phyloP scores from a whole-genome alignment of 257 asterid species.

The Forsythia viridissima region DNA sequence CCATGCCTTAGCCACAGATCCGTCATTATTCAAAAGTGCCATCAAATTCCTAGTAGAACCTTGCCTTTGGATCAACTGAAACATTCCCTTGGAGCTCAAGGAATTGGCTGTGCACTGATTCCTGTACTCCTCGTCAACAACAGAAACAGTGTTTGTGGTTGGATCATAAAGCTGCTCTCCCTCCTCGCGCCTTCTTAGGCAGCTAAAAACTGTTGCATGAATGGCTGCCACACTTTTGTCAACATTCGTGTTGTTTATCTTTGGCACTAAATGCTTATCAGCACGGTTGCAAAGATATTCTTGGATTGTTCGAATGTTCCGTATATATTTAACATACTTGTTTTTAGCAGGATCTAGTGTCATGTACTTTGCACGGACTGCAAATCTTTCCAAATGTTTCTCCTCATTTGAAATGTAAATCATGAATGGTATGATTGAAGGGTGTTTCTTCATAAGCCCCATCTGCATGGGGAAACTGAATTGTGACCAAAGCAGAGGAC shows the following conservation, averaged over 20 bases:
- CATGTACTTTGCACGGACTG: slow-evolving; percentile 99
- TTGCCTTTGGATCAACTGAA: slow-evolving; percentile 91
- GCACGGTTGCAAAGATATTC: slow-evolving; percentile 95
- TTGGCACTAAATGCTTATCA: slow-evolving; percentile 93
- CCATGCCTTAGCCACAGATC: slow-evolving; percentile 99
- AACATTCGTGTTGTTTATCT: slow-evolving; percentile 91
- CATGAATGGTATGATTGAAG: slow-evolving; percentile 95
- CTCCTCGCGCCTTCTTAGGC: slow-evolving; percentile 77
- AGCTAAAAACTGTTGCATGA: slow-evolving; percentile 94
- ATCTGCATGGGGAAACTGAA: slow-evolving; percentile 56
- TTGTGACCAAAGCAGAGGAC: slow-evolving; percentile 12
- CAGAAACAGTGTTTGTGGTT: slow-evolving; percentile 64
- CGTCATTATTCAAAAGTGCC: slow-evolving; percentile 91
- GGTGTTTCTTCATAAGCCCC: slow-evolving; percentile 99
- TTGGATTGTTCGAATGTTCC: slow-evolving; percentile 92
- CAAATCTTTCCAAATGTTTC: slow-evolving; percentile 93
- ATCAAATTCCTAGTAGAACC: slow-evolving; percentile 86
- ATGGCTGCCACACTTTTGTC: slow-evolving; percentile 94
- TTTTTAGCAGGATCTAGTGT: slow-evolving; percentile 93
- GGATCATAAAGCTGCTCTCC: slow-evolving; percentile 88
- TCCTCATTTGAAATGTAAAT: slow-evolving; percentile 86
- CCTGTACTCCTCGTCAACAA: slow-evolving; percentile 83
- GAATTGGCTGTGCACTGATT: slow-evolving; percentile 91
- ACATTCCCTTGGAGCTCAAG: slow-evolving; percentile 91
- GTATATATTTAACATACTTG: slow-evolving; percentile 86